A percentile compares a stretch with the other conserved stretches of the same genome.
Conservation (phyloP, 2,329 filamentous ascomycete species). For the Parastagonospora nodorum region DNA sequence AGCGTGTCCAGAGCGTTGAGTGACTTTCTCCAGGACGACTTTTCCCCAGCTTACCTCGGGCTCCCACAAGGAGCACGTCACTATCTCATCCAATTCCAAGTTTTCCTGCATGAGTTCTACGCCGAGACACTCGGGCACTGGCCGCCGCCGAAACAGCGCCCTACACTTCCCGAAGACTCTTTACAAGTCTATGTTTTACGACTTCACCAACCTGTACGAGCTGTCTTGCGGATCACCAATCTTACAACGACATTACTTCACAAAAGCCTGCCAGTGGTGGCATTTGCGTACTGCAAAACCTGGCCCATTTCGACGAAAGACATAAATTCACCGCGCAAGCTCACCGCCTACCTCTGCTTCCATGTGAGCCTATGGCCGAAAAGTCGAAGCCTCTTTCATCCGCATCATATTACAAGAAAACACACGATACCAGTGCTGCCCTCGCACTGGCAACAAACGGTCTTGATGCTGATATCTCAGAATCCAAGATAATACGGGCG, state of each 20-base stretch:
- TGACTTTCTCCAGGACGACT: conserved; percentile 73
- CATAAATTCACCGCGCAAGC: conserved; percentile 64
- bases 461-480: conserved; percentile 40
- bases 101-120: conserved; percentile 71
- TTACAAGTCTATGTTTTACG: conserved; percentile 66
- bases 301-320: conserved; percentile 68
- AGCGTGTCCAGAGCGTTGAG: conserved; percentile 63
- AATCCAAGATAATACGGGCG: conserved; percentile 64
- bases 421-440: conserved; percentile 52
- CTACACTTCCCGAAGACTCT: conserved; percentile 62
- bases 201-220: conserved; percentile 73
- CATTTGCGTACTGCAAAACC: conserved; percentile 70
- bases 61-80: conserved; percentile 64
- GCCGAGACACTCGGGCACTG: conserved; percentile 71
- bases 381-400: conserved; percentile 43
- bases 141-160: conserved; percentile 60
- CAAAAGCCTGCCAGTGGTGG: conserved; percentile 66
- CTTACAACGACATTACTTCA: conserved; percentile 56
- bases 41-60: conserved; percentile 69
- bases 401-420: conserved; percentile 50
- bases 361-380: conserved; percentile 46
- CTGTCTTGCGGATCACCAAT: conserved; percentile 69
- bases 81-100: conserved; percentile 75
- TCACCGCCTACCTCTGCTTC: conserved; percentile 71
- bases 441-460: conserved; percentile 57